Evolutionary conservation across 805 yeast genomes (phyloP).

Genomic region (Suhomyces prunicola): DNA sequence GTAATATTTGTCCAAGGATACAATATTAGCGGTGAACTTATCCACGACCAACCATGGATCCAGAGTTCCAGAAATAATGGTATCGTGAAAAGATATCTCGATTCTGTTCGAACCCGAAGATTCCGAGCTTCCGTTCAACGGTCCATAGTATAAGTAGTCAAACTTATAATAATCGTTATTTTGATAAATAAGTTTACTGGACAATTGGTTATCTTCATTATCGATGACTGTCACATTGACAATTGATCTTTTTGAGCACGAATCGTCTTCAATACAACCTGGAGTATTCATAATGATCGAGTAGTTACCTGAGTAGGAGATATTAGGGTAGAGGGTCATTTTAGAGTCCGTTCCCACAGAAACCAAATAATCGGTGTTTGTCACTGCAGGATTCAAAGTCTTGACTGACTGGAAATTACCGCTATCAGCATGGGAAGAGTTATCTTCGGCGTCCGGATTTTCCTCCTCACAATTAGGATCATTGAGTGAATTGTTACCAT

Average conservation of each 20-base stretch:
- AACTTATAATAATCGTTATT: constrained; percentile 78
- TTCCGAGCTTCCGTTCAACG: constrained; percentile 47
- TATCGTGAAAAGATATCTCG: constrained; percentile 23
- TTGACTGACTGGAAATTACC: constrained; percentile 32
- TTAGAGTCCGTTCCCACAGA: constrained; percentile 26
- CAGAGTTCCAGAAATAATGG: constrained; percentile 18
- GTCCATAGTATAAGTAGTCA: constrained; percentile 73
- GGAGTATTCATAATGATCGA: constrained; percentile 77
- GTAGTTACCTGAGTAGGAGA: constrained; percentile 72
- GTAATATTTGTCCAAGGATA: constrained; percentile 43
- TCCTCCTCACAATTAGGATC: constrained; percentile 54
- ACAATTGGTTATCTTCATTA: constrained; percentile 42
- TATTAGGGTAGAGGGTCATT: constrained; percentile 58
- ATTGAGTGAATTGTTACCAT: constrained; percentile 73
- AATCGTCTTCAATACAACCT: constrained; percentile 68
- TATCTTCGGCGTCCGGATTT: constrained; percentile 17
- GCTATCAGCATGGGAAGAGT: constrained; percentile 20
- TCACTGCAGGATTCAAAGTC: constrained; percentile 17
- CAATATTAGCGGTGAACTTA: constrained; percentile 50
- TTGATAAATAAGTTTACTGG: constrained; percentile 59
- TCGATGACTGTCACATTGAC: constrained; percentile 71
- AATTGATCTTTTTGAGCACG: constrained; percentile 70
- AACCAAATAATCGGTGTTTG: constrained; percentile 33
- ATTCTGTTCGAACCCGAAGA: constrained; percentile 37
- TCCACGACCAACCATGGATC: constrained; percentile 66